Percentiles rank a stretch among this genome's conserved stretches.
Evolutionary conservation across 192 early-diverging fungal genomes (phyloP).

Genomic region (Chytriomyces confervae): DNA sequence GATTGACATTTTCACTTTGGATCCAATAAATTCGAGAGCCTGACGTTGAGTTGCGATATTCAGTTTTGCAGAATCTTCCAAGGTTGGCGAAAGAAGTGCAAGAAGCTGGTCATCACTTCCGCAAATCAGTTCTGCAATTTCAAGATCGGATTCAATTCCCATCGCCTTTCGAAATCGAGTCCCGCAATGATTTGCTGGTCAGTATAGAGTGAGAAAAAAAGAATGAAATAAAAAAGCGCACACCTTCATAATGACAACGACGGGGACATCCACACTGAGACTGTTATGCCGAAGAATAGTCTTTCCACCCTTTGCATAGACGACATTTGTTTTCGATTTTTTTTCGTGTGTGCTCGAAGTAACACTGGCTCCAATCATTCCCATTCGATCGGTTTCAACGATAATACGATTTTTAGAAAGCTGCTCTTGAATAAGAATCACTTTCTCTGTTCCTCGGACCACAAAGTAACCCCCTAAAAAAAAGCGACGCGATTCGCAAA

Average conservation of each 20-base stretch:
- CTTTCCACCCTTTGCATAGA: conserved; percentile 63
- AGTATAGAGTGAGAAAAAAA: neutral
- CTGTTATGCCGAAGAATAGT: conserved; percentile 84
- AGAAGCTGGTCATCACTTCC: conserved; percentile 84
- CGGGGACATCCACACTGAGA: conserved; percentile 83
- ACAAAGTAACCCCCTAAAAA: conserved; percentile 89
- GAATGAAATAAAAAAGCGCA: conserved; percentile 3
- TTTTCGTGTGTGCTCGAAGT: conserved; percentile 90
- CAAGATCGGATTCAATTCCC: conserved; percentile 93
- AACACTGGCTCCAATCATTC: conserved; percentile 81
- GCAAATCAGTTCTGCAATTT: conserved; percentile 91
- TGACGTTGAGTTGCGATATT: conserved; percentile 88
- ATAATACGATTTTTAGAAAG: conserved; percentile 99
- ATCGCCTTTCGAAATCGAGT: conserved; percentile 62
- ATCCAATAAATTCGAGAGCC: conserved; percentile 87
- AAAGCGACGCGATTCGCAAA: conserved; percentile 1
- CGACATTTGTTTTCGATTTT: conserved; percentile 91
- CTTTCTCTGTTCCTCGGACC: conserved; percentile 94
- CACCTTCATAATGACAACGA: conserved; percentile 85
- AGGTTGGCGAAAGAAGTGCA: conserved; percentile 80
- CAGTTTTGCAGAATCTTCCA: conserved; percentile 80
- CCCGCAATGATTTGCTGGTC: neutral
- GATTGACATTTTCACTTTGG: conserved; percentile 54
- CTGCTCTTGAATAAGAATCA: conserved; percentile 98
- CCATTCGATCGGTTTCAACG: conserved; percentile 84